phyloP scores from a whole-genome alignment of 176 grass and related monocot genomes.

The Oryza meyeriana region DNA sequence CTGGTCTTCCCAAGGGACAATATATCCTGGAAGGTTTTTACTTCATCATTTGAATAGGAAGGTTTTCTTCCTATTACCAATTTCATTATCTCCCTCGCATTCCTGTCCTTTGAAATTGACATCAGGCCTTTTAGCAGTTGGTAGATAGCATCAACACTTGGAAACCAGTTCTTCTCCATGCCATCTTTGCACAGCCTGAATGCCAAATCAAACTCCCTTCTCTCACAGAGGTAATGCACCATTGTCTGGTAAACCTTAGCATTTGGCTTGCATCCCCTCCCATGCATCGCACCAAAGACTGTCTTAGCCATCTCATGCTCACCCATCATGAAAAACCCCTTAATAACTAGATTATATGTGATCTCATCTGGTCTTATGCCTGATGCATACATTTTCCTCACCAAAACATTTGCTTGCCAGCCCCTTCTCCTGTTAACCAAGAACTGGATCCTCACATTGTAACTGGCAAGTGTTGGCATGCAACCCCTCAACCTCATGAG shows the following conservation, averaged over 20 bases:
- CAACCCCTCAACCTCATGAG: slow-evolving; percentile 81
- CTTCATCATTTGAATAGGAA: slow-evolving; percentile 58
- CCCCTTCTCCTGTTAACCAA: slow-evolving; percentile 63
- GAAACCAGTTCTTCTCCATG: slow-evolving; percentile 91
- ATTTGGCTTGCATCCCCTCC: slow-evolving; percentile 78
- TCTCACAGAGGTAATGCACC: slow-evolving; percentile 88
- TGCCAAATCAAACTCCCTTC: slow-evolving; percentile 64
- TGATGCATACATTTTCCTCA: slow-evolving; percentile 47
- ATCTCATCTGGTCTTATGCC: slow-evolving; percentile 72
- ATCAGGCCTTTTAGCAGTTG: slow-evolving; percentile 74
- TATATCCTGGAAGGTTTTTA: slow-evolving; percentile 58
- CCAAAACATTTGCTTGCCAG: slow-evolving; percentile 72
- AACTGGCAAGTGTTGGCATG: slow-evolving; percentile 69
- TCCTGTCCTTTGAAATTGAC: slow-evolving; percentile 56
- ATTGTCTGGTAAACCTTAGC: slow-evolving; percentile 88
- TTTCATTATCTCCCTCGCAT: slow-evolving; percentile 76
- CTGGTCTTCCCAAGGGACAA: slow-evolving; percentile 42
- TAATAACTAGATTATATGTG: slow-evolving; percentile 89
- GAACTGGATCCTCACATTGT: slow-evolving; percentile 95
- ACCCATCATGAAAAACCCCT: slow-evolving; percentile 87
- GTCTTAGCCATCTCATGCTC: slow-evolving; percentile 75
- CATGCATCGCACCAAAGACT: slow-evolving; percentile 67
- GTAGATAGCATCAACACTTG: slow-evolving; percentile 50
- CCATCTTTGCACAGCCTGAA: slow-evolving; percentile 76
- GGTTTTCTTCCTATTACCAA: slow-evolving; percentile 51